Conservation (phyloP, 176 grass and related monocot species). For the maize (Zea mays) region Zm-B73-REFERENCE-NAM-5.0 NC_050100.1:195594001-195594500, state of each 20-base stretch:
- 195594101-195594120: too few species aligned
- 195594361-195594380: neutral
- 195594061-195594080: too few species aligned
- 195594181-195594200: neutral
- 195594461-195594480: neutral
- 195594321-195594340: neutral
- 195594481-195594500: neutral
- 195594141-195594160: neutral
- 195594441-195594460: neutral
- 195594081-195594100: too few species aligned
- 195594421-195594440: too few species aligned
- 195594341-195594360: neutral
- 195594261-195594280: neutral
- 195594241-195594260: constrained; percentile 39
- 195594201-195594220: neutral
- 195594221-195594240: constrained; percentile 27
- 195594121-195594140: neutral
- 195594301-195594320: constrained; percentile 1
- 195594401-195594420: neutral
- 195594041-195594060: too few species aligned
- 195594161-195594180: neutral
- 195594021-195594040: too few species aligned
- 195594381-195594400: neutral
- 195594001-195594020: too few species aligned
- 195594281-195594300: neutral